phyloP scores from a whole-genome alignment of 1,284 basidiomycete genomes.

The Naganishia liquefaciens region DNA sequence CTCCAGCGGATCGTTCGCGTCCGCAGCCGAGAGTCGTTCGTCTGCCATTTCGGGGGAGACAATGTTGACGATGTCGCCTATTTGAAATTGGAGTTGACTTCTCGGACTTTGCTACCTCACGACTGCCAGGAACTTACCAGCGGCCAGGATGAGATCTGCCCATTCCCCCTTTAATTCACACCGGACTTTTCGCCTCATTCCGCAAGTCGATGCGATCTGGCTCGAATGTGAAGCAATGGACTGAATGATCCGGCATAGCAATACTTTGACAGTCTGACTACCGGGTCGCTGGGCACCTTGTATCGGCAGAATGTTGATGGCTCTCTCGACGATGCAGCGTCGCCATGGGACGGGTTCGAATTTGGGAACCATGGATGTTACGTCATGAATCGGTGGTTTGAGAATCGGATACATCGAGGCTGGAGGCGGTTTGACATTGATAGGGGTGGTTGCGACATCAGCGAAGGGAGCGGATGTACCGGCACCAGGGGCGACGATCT shows the following conservation, averaged over 20 bases:
- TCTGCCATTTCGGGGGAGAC: slow-evolving; percentile 52
- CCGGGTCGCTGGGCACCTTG: not conserved
- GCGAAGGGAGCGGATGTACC: slow-evolving; percentile 29
- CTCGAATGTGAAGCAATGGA: slow-evolving; percentile 29
- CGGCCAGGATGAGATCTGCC: slow-evolving; percentile 42
- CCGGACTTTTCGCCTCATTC: slow-evolving; percentile 25
- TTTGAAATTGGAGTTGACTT: not conserved
- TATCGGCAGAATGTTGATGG: not conserved
- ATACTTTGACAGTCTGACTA: slow-evolving; percentile 5
- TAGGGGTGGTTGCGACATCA: slow-evolving; percentile 43
- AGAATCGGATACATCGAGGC: slow-evolving; percentile 22
- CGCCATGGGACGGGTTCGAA: slow-evolving; percentile 23
- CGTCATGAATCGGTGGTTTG: slow-evolving; percentile 20
- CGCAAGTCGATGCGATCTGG: slow-evolving; percentile 8
- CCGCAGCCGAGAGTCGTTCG: not conserved
- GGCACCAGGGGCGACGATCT: slow-evolving; percentile 4
- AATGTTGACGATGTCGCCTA: slow-evolving; percentile 76
- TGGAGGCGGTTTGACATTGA: slow-evolving; percentile 33
- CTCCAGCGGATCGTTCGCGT: not conserved
- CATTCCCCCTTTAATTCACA: slow-evolving; percentile 43
- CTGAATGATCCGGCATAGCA: slow-evolving; percentile 1
- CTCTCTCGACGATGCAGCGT: slow-evolving; percentile 10
- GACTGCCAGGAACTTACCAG: slow-evolving; percentile 34
- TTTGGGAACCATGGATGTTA: not conserved
- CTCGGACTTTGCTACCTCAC: slow-evolving; percentile 13